Conservation (phyloP, 805 yeast genomes). For the Pichia membranifaciens region DNA sequence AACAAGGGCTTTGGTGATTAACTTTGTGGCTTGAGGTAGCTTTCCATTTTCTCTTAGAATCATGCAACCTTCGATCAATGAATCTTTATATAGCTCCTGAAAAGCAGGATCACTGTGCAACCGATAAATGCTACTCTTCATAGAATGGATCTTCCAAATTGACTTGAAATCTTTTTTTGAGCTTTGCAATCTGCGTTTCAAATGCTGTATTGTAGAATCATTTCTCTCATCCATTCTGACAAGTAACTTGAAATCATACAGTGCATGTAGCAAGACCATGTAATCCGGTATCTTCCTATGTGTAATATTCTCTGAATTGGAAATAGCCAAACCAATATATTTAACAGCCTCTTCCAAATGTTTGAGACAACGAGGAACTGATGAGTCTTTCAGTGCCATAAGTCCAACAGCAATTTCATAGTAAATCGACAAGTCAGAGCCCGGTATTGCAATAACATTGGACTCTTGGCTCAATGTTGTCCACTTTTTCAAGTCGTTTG, state of each 20-base stretch:
- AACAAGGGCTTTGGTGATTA: conserved; percentile 55
- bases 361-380: conserved; percentile 30
- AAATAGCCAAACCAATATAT: conserved; percentile 56
- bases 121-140: conserved; percentile 34
- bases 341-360: conserved; percentile 48
- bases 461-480: conserved; percentile 40
- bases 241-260: conserved; percentile 50
- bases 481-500: conserved; percentile 53
- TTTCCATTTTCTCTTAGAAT: conserved; percentile 64
- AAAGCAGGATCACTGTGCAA: conserved; percentile 23
- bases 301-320: conserved; percentile 44
- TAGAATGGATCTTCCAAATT: conserved; percentile 41
- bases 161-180: conserved; percentile 35
- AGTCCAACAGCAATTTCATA: conserved; percentile 65
- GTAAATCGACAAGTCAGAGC: conserved; percentile 48
- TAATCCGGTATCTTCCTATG: conserved; percentile 42
- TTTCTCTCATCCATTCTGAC: conserved; percentile 19
- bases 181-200: conserved; percentile 21
- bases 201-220: conserved; percentile 14
- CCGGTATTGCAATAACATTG: conserved; percentile 34
- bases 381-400: conserved; percentile 34
- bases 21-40: conserved; percentile 64
- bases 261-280: conserved; percentile 51
- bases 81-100: conserved; percentile 36
- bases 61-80: conserved; percentile 55